Base-by-base conservation (phyloP, 2,329 filamentous ascomycete genomes). In the Alternaria triticimaculans region DNA sequence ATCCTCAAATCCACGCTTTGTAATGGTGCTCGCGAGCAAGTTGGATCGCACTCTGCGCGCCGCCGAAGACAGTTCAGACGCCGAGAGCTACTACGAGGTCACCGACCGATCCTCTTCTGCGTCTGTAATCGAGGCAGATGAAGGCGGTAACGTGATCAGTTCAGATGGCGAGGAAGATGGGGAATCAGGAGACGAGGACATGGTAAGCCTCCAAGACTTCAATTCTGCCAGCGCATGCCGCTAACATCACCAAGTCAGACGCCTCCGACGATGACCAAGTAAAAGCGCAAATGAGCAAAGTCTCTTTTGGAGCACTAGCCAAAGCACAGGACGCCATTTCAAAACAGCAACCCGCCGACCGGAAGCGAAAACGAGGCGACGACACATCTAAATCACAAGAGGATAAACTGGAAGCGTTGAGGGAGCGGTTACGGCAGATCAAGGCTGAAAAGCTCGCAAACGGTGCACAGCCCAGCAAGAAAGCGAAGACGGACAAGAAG, bases 271-370 rank as follows among this genome's bases (percentile, higher is more conserved):
- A 80, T 43, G 77, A 79, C 3, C 79, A 84, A 58, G 80, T 83
- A 23, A 75, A 83, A 53, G 77, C 81, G 14, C 77, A 82, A 33
- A 80, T 90, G 62, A 85, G 83, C 72, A 85, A 84, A 64, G 88
- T 97, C 68, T 96, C 94, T 23, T 97, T 98, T 75, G 94, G 94
- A 66, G 92, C 92, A n/a, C 85, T 97, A 44, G 93, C 92, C 68
- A 92, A 93, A 84, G 94, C 94, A 2, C 93, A 97, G 82, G 90
- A 90, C 43, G 87, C 89, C 0, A 81, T 97, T 30, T 69, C 80
- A 81, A 80, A 71, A 64, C 68, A 70, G 48, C 79, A 62, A 57
- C 69, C 71, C 11, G 55, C 69, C 2, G 75, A 63, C 56, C 72
- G 77, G 66, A 83, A 82, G 78, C 81, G 79, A 57, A 85, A 84